Evolutionary conservation across 1,139 yeast species (phyloP).

Genomic region (Sugiyamaella xylanicola): DNA sequence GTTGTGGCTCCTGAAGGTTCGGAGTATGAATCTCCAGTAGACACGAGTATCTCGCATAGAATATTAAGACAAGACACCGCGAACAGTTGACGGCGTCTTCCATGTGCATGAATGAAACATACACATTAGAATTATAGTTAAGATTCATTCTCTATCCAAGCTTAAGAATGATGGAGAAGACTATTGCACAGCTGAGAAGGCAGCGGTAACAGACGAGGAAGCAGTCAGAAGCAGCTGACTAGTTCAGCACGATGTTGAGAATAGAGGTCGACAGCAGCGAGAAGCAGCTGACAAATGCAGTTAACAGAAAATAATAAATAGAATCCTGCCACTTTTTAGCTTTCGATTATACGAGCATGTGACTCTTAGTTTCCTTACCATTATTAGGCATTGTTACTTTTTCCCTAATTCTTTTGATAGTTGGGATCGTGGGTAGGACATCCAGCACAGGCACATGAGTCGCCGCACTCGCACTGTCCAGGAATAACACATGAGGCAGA

Average conservation of each 20-base stretch:
- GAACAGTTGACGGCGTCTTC: not conserved
- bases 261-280: not conserved
- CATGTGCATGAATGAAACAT: not conserved
- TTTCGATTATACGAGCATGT: not conserved
- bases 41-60: not conserved
- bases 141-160: not conserved
- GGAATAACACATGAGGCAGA: constrained; percentile 45
- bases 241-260: not conserved
- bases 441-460: constrained; percentile 42
- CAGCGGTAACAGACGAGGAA: too few species aligned
- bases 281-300: not conserved
- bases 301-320: too few species aligned
- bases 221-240: too few species aligned
- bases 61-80: not conserved
- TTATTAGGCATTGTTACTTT: not conserved
- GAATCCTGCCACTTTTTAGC: not conserved
- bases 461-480: constrained; percentile 46
- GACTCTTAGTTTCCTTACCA: not conserved
- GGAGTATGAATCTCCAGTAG: too few species aligned
- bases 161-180: not conserved
- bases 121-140: not conserved
- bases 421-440: constrained; percentile 41
- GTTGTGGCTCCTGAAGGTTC: too few species aligned
- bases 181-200: not conserved
- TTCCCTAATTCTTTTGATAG: constrained; percentile 2